Percentiles rank a stretch among this genome's conserved stretches.
Evolutionary conservation across 495 filamentous ascomycete species (phyloP).

Genomic region (Penicillium turbatum): DNA sequence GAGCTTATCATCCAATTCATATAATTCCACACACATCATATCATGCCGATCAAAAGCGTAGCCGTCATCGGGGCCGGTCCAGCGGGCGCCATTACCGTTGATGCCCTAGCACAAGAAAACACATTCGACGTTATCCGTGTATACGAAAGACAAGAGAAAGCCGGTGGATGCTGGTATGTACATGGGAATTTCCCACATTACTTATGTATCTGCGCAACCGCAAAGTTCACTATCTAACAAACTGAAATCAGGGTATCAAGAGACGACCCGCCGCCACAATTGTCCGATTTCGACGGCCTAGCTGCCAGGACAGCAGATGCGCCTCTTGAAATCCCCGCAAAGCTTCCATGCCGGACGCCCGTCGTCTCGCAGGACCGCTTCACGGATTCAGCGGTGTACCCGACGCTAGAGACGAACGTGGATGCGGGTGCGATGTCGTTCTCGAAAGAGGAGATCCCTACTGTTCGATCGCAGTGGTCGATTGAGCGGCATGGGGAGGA

Average conservation of each 20-base stretch:
- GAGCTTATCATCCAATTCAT: background rate
- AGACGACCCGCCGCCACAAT: conserved; percentile 27
- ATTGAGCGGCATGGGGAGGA: conserved; percentile 33
- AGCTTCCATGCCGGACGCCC: conserved; percentile 44
- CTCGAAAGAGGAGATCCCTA: conserved; percentile 36
- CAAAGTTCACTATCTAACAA: no score
- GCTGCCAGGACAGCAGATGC: conserved; percentile 46
- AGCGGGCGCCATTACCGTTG: conserved; percentile 54
- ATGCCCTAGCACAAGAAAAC: conserved; percentile 54
- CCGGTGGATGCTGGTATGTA: conserved; percentile 55
- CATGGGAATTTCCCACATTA: no score
- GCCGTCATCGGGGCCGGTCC: conserved; percentile 59
- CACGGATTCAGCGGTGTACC: conserved; percentile 43
- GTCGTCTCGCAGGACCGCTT: conserved; percentile 43
- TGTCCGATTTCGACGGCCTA: conserved; percentile 38
- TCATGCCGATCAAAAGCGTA: conserved; percentile 43
- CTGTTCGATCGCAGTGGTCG: conserved; percentile 32
- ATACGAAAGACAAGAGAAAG: conserved; percentile 54
- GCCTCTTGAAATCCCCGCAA: conserved; percentile 42
- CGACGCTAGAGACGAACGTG: conserved; percentile 39
- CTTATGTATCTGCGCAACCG: no score
- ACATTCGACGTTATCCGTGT: conserved; percentile 53
- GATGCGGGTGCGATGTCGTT: conserved; percentile 39
- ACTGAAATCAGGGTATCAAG: conserved; percentile 39
- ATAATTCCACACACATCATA: background rate